Evolutionary conservation across 1,139 yeast species (phyloP), one percentile per base, ranked within the genome.

Genomic region (Pneumocystis wakefieldiae): DNA sequence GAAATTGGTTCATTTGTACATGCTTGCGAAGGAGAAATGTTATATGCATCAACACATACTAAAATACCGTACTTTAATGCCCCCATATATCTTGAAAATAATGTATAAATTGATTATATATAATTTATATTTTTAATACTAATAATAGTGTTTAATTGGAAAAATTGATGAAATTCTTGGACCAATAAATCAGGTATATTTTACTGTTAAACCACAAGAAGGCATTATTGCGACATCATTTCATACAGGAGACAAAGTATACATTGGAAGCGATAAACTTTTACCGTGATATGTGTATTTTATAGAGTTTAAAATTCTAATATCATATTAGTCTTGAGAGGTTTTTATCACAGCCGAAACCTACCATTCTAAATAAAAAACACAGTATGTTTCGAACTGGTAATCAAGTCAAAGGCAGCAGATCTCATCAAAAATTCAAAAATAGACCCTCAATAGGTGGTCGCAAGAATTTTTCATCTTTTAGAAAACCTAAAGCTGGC

Each of bases 21-120:
- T 75, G 81, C 95, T 15, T 91, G 96, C 75, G 99, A 94, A 77
- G 97, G 96, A 66, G 98, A 94, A 73, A 87, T 94, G 73, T 95
- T 94, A 64, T 92, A 97, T 79, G 89, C 92, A 73, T 89, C 97
- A 61, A 87, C 87, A 72, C 92, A 92, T 76, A 83, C 88, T 67
- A 92, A 92, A 79, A 81, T 94, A 69, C 99, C 99, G 71, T 94
- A 92, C 76, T 94, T 94, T 82, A 94, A 94, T 77, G 99, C 99
- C 37, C 98, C 98, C 74, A 91, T 94, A 73, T 94, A 86, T 75
- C 82, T 92, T 70, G 97, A 92, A 75, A 92, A 92, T 81, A 77
- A 77, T 62, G 67, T 65, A 41, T 35, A 39, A 37, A 19, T 10
- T 19, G n/a, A 57, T 19, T 28, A 10, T 17, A 10, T 17, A 19